Conservation (phyloP, 202 grass and related monocot genomes). For the Sporobolus alterniflorus region DNA sequence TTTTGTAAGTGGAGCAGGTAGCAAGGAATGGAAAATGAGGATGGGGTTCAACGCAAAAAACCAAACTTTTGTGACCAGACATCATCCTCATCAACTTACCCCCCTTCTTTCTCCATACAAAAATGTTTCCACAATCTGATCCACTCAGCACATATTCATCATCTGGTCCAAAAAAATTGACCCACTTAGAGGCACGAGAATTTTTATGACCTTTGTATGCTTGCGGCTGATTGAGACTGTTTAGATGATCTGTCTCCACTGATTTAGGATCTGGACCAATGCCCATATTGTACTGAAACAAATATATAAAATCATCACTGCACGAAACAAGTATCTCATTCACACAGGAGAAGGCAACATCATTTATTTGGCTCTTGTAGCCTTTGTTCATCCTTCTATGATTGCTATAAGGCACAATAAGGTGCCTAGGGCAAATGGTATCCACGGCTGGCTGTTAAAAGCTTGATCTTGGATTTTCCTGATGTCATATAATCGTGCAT, state of each 20-base stretch:
- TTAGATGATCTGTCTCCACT: conserved; percentile 29
- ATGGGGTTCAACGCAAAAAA: conserved; percentile 82
- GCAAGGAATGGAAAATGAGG: conserved; percentile 76
- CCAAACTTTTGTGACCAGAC: conserved; percentile 61
- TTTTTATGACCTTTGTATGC: conserved; percentile 81
- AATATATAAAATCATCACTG: conserved; percentile 80
- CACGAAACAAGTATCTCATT: conserved; percentile 88
- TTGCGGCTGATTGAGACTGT: conserved; percentile 51
- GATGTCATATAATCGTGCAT: conserved; percentile 81
- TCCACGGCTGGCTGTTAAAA: conserved; percentile 60
- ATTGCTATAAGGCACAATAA: no score
- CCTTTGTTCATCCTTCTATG: no score
- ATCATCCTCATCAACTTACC: conserved; percentile 77
- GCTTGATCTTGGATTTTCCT: conserved; percentile 48
- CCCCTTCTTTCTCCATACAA: conserved; percentile 81
- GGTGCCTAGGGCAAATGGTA: conserved; percentile 74
- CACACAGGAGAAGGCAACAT: conserved; percentile 65
- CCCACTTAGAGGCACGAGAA: conserved; percentile 72
- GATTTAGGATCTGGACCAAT: conserved; percentile 59
- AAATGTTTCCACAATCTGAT: conserved; percentile 87
- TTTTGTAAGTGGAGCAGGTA: conserved; percentile 76
- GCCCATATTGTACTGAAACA: conserved; percentile 72
- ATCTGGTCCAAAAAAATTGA: conserved; percentile 83
- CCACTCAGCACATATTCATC: conserved; percentile 88
- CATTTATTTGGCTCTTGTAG: conserved; percentile 55